Base-by-base conservation (phyloP, 257 asterid genomes). In the Solanum ahanhuiri region DNA sequence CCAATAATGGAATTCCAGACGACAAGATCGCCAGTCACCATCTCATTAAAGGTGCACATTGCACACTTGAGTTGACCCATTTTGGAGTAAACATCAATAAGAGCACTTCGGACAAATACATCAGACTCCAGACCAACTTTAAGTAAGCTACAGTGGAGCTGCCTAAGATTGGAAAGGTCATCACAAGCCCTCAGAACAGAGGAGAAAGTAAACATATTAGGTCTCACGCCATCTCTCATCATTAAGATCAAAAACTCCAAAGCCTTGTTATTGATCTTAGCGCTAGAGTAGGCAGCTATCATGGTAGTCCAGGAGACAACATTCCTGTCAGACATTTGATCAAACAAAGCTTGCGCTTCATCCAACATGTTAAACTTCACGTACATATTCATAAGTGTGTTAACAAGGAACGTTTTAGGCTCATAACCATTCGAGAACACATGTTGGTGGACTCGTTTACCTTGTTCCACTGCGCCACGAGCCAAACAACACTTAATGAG, bases 1-100 rank as follows among this genome's bases (percentile, higher is more conserved):
- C 96, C 97, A 72, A 96, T 95, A 7, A 93, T 88, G 67, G 99
- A 95, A 88, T 93, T 96, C 98, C 98, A 96, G 22, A 96, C 95
- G 12, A 94, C 98, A 70, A 87, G 71, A 91, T 96, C 99, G 9
- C 91, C 87, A 7, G 98, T 96, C 82, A 66, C 86, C 95, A 94
- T 92, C 92, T 96, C 98, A 48, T 93, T 85, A 48, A 96, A 96
- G 37, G 94, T 88, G 43, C 54, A 4, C 63, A 91, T 88, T 5
- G 98, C 96, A 12, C 87, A 83, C 33, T 86, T 82, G n/a, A 91
- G 25, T 81, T 90, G 94, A 33, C 94, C 98, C 93, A 91, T 91
- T 92, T 90, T 94, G 83, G 95, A 90, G 88, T 93, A 94, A 87
- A 86, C 88, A 82, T 96, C 99, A 54, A 95, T 93, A 25, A 96